Evolutionary conservation across 139 green algal genomes (phyloP).

Genomic region (Micractinium sp.): DNA sequence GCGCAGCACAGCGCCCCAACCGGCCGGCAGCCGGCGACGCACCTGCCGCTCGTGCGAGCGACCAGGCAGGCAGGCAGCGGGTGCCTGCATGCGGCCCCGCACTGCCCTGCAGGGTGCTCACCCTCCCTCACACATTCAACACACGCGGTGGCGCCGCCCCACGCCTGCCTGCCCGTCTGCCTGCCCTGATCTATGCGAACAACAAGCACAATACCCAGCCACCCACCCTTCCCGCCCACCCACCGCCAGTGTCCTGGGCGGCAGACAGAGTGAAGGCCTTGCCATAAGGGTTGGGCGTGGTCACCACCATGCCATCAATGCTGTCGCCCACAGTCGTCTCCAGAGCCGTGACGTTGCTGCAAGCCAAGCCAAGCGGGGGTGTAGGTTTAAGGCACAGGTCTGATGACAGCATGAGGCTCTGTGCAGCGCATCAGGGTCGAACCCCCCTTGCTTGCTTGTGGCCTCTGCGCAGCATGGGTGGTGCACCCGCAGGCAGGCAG

Average conservation of each 20-base stretch:
- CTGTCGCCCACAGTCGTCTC: neutral
- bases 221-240: no score
- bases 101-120: no score
- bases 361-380: neutral
- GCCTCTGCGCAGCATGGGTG: neutral
- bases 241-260: conserved; percentile 35
- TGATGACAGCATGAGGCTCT: neutral
- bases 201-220: no score
- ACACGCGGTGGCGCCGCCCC: no score
- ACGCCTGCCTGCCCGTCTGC: no score
- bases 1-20: neutral
- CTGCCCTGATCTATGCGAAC: no score
- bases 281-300: neutral
- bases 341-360: conserved; percentile 39
- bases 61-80: no score
- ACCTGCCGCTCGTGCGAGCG: no score
- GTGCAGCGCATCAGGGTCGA: no score
- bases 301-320: conserved; percentile 53
- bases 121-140: no score
- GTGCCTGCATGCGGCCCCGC: no score
- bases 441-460: neutral
- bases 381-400: neutral
- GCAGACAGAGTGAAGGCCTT: conserved; percentile 62
- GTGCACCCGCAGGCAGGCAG: neutral
- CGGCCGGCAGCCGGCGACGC: neutral